Percentiles rank a stretch among this genome's conserved stretches.
These are phyloP conservation scores for Capniomyces stellatus DNA, from an alignment of 371 early-diverging fungal genomes.

Conservation along the genomic window DNA sequence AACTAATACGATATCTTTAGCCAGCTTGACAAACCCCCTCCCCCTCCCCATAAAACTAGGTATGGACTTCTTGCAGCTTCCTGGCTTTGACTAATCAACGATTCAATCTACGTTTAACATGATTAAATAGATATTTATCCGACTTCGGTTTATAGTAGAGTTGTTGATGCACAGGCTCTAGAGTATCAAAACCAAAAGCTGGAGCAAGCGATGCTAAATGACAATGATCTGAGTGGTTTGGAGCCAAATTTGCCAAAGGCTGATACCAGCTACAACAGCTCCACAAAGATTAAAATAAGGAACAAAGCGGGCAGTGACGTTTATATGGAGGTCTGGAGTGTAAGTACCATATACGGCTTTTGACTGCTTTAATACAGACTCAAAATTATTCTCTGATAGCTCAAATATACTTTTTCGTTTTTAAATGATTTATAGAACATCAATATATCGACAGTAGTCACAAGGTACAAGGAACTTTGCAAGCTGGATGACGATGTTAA, in stretches of 20 bases:
- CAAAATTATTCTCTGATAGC: background rate
- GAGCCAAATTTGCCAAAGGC: too few relatives aligned
- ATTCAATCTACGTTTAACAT: too few relatives aligned
- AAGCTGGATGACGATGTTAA: background rate
- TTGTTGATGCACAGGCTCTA: background rate
- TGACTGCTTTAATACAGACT: background rate
- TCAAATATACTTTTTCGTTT: background rate
- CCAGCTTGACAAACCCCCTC: background rate
- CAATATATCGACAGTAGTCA: constrained; percentile 10
- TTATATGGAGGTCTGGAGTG: background rate
- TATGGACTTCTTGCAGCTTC: background rate
- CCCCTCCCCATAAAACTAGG: background rate
- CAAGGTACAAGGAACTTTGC: constrained; percentile 12
- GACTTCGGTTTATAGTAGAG: background rate
- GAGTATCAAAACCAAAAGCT: background rate
- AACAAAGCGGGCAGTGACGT: background rate
- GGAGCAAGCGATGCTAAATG: background rate
- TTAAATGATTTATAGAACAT: constrained; percentile 5
- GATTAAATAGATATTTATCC: constrained; percentile 4
- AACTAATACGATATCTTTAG: background rate
- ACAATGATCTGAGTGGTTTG: background rate
- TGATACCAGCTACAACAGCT: background rate
- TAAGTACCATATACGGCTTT: background rate
- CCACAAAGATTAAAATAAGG: constrained; percentile 2
- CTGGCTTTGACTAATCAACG: too few relatives aligned